These are phyloP conservation scores for Pichia pseudocactophila DNA, from an alignment of 805 yeast species.

Conservation along the genomic window DNA sequence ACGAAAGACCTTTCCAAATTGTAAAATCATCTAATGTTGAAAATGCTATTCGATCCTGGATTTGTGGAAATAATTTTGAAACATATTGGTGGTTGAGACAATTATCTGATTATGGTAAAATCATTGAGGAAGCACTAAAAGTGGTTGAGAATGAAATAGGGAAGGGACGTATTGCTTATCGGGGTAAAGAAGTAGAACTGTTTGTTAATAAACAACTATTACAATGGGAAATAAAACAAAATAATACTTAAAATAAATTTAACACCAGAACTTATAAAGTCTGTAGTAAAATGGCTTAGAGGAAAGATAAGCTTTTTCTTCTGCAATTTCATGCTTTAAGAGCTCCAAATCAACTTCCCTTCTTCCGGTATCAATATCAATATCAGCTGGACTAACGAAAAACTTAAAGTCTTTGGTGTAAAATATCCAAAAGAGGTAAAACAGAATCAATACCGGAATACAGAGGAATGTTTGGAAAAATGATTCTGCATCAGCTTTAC, in stretches of 20 bases:
- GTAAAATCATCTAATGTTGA: background rate
- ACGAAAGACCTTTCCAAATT: background rate
- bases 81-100: background rate
- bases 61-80: background rate
- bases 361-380: slow-evolving; percentile 58
- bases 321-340: slow-evolving; percentile 46
- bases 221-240: background rate
- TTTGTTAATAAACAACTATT: background rate
- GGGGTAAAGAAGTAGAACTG: background rate
- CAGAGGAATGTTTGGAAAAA: slow-evolving; percentile 66
- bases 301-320: slow-evolving; percentile 43
- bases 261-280: slow-evolving; percentile 19
- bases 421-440: slow-evolving; percentile 12
- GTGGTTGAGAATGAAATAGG: background rate
- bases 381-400: slow-evolving; percentile 37
- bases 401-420: slow-evolving; percentile 28
- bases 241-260: background rate
- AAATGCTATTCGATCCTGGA: background rate
- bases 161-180: background rate
- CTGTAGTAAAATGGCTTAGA: slow-evolving; percentile 40
- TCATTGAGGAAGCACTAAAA: background rate
- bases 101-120: background rate
- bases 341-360: slow-evolving; percentile 50
- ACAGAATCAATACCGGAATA: slow-evolving; percentile 48
- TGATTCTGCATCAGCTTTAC: slow-evolving; percentile 41